phyloP scores from a whole-genome alignment of 495 filamentous ascomycete species.

The Talaromyces trachyspermus region DNA sequence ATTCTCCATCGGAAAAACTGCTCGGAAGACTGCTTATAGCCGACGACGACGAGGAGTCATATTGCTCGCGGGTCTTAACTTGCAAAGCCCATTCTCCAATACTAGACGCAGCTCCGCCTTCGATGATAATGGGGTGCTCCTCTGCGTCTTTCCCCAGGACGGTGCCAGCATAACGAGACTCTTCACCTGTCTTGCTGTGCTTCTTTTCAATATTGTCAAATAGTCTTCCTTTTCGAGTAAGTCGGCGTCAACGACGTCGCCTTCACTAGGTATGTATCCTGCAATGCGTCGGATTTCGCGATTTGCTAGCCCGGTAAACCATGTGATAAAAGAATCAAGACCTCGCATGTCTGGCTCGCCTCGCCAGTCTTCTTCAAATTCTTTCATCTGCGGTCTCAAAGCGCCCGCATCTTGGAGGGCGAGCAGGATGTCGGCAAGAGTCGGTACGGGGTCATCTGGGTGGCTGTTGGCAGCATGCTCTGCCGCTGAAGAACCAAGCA shows the following conservation, averaged over 20 bases:
- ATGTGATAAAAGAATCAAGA: constrained; percentile 62
- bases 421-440: constrained; percentile 71
- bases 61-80: constrained; percentile 24
- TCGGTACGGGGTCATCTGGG: constrained; percentile 40
- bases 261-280: constrained; percentile 41
- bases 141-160: constrained; percentile 64
- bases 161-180: constrained; percentile 72
- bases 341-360: constrained; percentile 67
- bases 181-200: constrained; percentile 74
- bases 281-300: constrained; percentile 66
- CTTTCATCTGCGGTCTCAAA: constrained; percentile 52
- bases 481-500: constrained; percentile 58
- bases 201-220: constrained; percentile 74
- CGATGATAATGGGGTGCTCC: constrained; percentile 58
- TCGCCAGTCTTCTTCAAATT: constrained; percentile 50
- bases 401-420: constrained; percentile 71
- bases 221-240: constrained; percentile 60
- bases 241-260: constrained; percentile 38
- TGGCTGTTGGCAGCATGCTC: constrained; percentile 51
- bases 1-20: constrained; percentile 34
- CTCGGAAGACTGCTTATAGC: constrained; percentile 39
- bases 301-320: constrained; percentile 62
- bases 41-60: constrained; percentile 29
- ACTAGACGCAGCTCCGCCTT: constrained; percentile 60
- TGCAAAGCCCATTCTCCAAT: constrained; percentile 57